Evolutionary conservation across 2,329 filamentous ascomycete species (phyloP).

Genomic region (Clarireedia paspali): DNA sequence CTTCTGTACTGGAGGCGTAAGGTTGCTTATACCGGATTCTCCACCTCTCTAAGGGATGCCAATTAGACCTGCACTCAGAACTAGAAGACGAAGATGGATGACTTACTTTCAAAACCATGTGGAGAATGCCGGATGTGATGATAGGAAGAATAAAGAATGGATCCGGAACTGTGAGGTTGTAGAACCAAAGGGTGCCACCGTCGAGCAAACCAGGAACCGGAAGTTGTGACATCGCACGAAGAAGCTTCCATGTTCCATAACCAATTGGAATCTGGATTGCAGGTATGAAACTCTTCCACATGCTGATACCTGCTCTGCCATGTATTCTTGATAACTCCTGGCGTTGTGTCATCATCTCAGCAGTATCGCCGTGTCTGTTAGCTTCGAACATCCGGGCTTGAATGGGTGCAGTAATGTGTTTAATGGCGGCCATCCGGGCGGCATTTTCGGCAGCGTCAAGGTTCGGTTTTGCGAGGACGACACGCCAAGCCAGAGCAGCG

Average conservation of each 20-base stretch:
- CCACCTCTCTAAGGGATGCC: conserved; percentile 35
- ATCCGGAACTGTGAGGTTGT: conserved; percentile 67
- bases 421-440: conserved; percentile 55
- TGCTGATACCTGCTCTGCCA: conserved; percentile 45
- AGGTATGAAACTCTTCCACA: conserved; percentile 44
- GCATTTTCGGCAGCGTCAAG: conserved; percentile 52
- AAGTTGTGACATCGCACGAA: conserved; percentile 65
- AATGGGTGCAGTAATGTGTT: conserved; percentile 48
- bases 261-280: conserved; percentile 63
- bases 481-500: conserved; percentile 58
- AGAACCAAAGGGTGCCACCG: conserved; percentile 70
- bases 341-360: conserved; percentile 38
- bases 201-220: conserved; percentile 73
- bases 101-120: conserved; percentile 32
- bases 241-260: conserved; percentile 71
- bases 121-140: conserved; percentile 50
- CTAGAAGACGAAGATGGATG: neutral
- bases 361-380: conserved; percentile 36
- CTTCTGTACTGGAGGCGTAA: conserved; percentile 30
- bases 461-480: conserved; percentile 57
- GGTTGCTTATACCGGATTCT: conserved; percentile 36
- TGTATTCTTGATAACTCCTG: conserved; percentile 44
- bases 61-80: conserved; percentile 1
- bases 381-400: conserved; percentile 42
- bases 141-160: conserved; percentile 71